Evolutionary conservation across 2,329 filamentous ascomycete species (phyloP).

Genomic region (Fusarium anguioides): DNA sequence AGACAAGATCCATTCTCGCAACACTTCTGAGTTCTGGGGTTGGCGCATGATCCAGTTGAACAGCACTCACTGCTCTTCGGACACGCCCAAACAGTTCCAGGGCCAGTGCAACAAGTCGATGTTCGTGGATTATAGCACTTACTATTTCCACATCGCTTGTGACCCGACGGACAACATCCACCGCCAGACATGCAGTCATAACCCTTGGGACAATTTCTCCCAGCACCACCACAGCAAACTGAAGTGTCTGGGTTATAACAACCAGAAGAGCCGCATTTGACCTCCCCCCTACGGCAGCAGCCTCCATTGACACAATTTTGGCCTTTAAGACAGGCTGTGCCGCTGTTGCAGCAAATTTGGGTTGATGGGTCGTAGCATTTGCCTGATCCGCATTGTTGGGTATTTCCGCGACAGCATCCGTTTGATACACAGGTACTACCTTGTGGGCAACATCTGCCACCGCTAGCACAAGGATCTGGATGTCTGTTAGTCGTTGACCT

Average conservation of each 20-base stretch:
- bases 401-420: background rate
- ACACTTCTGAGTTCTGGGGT: background rate
- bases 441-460: background rate
- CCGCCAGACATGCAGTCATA: conserved; percentile 16
- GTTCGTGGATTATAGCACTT: conserved; percentile 16
- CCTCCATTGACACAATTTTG: conserved; percentile 1
- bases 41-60: background rate
- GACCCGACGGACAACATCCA: conserved; percentile 1
- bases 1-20: background rate
- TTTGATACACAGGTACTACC: conserved; percentile 3
- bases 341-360: background rate
- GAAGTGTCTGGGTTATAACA: conserved; percentile 1
- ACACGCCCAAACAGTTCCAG: conserved; percentile 6
- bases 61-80: background rate
- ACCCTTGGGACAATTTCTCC: background rate
- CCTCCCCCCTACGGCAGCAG: background rate
- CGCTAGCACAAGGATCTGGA: conserved; percentile 4
- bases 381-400: background rate
- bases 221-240: background rate
- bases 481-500: background rate
- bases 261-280: background rate
- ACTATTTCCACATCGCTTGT: conserved; percentile 11
- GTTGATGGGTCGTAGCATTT: background rate
- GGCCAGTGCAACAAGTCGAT: background rate
- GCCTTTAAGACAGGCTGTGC: background rate